Conservation (phyloP, 192 early-diverging fungal species). For the Lobosporangium transversale region DNA sequence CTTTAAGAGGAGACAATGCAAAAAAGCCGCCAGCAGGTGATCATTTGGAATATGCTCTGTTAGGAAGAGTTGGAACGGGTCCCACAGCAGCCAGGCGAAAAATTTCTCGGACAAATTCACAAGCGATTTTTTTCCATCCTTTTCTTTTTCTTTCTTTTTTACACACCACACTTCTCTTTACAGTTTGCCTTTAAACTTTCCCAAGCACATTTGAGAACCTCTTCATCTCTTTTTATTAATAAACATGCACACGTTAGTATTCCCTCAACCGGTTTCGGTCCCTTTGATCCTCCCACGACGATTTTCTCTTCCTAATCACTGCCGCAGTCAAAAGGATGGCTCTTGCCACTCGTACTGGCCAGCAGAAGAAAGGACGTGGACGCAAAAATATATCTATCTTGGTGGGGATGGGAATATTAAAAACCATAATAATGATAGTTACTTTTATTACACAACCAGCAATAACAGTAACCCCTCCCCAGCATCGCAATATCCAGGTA, state of each 20-base stretch:
- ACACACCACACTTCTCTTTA: too few relatives aligned
- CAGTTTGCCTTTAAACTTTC: not conserved
- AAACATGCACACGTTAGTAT: constrained; percentile 26
- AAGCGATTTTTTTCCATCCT: too few relatives aligned
- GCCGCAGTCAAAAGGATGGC: constrained; percentile 4
- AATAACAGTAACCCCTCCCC: not conserved
- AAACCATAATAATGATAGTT: too few relatives aligned
- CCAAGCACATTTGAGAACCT: not conserved
- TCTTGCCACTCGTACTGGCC: not conserved
- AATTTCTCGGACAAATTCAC: too few relatives aligned
- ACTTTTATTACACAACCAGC: too few relatives aligned
- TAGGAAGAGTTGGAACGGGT: too few relatives aligned
- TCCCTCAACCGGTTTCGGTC: constrained; percentile 16
- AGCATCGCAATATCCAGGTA: not conserved
- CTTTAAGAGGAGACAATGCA: too few relatives aligned
- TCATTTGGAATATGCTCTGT: too few relatives aligned
- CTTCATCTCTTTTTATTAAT: not conserved
- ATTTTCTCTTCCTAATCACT: constrained; percentile 12
- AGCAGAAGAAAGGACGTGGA: not conserved
- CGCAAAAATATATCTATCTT: not conserved
- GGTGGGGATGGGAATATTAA: too few relatives aligned
- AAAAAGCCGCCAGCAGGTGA: too few relatives aligned
- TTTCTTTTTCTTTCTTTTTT: too few relatives aligned
- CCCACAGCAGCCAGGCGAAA: too few relatives aligned
- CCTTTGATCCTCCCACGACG: constrained; percentile 32